These are phyloP conservation scores for Cutaneotrichosporon sp. DNA, from an alignment of 1,284 basidiomycete species.

Conservation along the genomic window DNA sequence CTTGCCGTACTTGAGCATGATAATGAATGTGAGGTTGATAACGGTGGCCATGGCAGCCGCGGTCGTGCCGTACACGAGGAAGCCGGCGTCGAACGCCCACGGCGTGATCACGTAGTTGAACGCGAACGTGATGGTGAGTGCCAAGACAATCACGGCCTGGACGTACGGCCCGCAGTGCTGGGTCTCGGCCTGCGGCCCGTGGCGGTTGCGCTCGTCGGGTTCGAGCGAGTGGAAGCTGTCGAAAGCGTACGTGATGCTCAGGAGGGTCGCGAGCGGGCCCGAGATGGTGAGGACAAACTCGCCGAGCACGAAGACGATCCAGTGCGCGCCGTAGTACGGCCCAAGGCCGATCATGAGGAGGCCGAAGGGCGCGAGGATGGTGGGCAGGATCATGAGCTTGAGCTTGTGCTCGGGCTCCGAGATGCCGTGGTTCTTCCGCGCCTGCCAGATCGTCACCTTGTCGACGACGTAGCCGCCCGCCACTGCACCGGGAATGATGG, in stretches of 20 bases:
- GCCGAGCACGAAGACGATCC: conserved; percentile 33
- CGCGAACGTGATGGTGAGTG: conserved; percentile 21
- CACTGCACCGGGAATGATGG: conserved; percentile 28
- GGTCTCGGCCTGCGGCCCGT: conserved; percentile 22
- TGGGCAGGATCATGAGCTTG: conserved; percentile 21
- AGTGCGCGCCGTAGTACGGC: conserved; percentile 28
- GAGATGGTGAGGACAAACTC: conserved; percentile 26
- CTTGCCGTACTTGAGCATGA: conserved; percentile 23
- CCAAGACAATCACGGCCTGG: conserved; percentile 25
- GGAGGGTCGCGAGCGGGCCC: conserved; percentile 27
- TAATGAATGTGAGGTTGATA: conserved; percentile 16
- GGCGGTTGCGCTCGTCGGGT: conserved; percentile 10
- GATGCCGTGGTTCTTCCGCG: conserved; percentile 23
- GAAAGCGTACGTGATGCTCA: conserved; percentile 26
- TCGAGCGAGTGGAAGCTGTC: conserved; percentile 22
- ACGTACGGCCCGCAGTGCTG: conserved; percentile 25
- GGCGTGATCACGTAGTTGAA: conserved; percentile 28
- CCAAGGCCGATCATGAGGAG: conserved; percentile 34
- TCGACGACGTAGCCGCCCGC: conserved; percentile 18
- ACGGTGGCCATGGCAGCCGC: conserved; percentile 13
- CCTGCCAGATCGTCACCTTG: conserved; percentile 18
- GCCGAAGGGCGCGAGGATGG: conserved; percentile 20
- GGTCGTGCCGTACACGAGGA: conserved; percentile 24
- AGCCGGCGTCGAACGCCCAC: conserved; percentile 29
- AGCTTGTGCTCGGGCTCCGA: conserved; percentile 32